A percentile compares a stretch with the other conserved stretches of the same genome.
Evolutionary conservation across 805 yeast species (phyloP).

Genomic region (Brettanomyces custersianus): DNA sequence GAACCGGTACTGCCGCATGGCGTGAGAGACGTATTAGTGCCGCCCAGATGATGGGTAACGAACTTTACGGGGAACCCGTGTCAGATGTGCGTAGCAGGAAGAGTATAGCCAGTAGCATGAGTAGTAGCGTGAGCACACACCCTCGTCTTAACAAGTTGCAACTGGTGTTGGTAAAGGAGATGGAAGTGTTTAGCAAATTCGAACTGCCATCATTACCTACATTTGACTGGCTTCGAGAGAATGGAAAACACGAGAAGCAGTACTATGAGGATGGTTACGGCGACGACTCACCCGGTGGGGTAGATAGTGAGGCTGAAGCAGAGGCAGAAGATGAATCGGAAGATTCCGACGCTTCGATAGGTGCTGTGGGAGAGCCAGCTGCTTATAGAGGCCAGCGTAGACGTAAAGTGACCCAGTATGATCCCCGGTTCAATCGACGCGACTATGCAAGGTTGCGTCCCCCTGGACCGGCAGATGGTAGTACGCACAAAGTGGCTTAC

Average conservation of each 20-base stretch:
- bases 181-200: conserved; percentile 25
- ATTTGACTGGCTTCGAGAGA: conserved; percentile 24
- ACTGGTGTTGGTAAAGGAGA: conserved; percentile 17
- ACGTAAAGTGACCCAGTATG: conserved; percentile 6
- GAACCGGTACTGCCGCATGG: neutral
- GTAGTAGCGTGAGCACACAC: neutral
- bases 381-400: neutral
- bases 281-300: conserved; percentile 9
- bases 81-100: conserved; percentile 1
- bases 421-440: conserved; percentile 28
- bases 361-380: neutral
- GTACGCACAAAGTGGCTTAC: conserved; percentile 37
- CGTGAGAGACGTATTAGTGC: conserved; percentile 6
- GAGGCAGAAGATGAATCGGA: neutral
- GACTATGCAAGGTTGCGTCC: conserved; percentile 37
- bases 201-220: conserved; percentile 35
- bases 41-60: conserved; percentile 7
- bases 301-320: conserved; percentile 2
- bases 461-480: neutral
- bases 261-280: conserved; percentile 26
- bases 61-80: conserved; percentile 13
- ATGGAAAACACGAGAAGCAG: conserved; percentile 24
- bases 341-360: neutral
- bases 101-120: neutral
- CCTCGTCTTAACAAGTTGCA: conserved; percentile 13